These are phyloP conservation scores for Euptelea pleiosperma DNA, from an alignment of 164 flowering plant genomes.

Conservation along the genomic window DNA sequence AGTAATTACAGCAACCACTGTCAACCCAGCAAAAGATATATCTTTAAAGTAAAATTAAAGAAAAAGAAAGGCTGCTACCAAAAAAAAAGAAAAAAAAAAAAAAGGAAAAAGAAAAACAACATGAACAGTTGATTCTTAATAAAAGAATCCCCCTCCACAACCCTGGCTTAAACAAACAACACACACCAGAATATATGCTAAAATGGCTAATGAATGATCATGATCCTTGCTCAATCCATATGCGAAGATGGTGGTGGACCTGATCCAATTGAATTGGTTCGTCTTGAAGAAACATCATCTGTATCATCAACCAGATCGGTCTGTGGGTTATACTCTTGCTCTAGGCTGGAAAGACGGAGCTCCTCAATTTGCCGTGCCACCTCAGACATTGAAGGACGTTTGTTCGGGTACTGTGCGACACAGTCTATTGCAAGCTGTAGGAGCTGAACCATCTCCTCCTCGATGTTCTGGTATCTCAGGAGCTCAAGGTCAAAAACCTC, in stretches of 20 bases:
- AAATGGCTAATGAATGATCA: conserved; percentile 1
- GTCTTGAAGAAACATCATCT: conserved; percentile 24
- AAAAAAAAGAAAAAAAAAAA: background rate
- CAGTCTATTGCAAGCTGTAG: conserved; percentile 72
- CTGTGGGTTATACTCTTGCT: conserved; percentile 17
- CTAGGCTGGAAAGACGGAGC: conserved; percentile 34
- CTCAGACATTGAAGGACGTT: conserved; percentile 66
- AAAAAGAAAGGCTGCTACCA: background rate
- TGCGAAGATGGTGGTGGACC: conserved; percentile 8
- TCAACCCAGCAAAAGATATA: background rate
- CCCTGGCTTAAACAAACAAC: conserved; percentile 5
- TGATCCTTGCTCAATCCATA: conserved; percentile 11
- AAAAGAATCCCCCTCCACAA: background rate
- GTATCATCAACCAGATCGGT: conserved; percentile 10
- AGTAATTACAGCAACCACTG: conserved; percentile 2
- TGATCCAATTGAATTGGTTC: conserved; percentile 6
- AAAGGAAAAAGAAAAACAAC: conserved; percentile 4
- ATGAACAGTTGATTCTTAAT: conserved; percentile 13
- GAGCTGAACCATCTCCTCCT: conserved; percentile 79
- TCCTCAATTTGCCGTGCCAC: conserved; percentile 56
- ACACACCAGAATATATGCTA: background rate
- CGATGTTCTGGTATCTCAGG: conserved; percentile 65
- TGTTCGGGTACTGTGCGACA: conserved; percentile 61
- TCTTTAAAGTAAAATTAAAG: background rate
- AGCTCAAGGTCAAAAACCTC: conserved; percentile 84